phyloP scores from a whole-genome alignment of 2,329 filamentous ascomycete species.

The Fusarium nurragi region DNA sequence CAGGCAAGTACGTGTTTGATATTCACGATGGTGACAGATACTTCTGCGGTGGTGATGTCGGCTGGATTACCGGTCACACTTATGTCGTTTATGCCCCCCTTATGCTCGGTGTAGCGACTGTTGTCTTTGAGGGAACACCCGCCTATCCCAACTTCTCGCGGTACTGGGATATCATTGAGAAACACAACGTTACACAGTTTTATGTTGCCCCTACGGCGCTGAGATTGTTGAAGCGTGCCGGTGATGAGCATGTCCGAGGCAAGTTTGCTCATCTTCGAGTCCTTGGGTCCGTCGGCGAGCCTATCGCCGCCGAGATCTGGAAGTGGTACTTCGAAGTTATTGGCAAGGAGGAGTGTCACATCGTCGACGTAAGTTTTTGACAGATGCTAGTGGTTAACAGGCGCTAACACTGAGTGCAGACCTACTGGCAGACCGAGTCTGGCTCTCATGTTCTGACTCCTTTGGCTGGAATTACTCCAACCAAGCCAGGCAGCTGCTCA shows the following conservation, averaged over 20 bases:
- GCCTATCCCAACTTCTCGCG: slow-evolving; percentile 97
- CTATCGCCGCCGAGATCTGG: slow-evolving; percentile 97
- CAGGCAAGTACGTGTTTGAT: slow-evolving; percentile 98
- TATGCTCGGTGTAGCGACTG: slow-evolving; percentile 89
- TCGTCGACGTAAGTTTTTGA: slow-evolving; percentile 81
- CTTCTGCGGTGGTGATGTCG: slow-evolving; percentile 98
- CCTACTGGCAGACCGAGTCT: slow-evolving; percentile 99
- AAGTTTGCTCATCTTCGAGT: slow-evolving; percentile 90
- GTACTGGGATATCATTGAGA: slow-evolving; percentile 98
- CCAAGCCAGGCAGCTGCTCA: slow-evolving; percentile 95
- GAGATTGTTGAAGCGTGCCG: slow-evolving; percentile 92
- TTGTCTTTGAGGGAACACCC: slow-evolving; percentile 97
- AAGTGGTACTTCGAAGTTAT: slow-evolving; percentile 99
- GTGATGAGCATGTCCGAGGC: slow-evolving; percentile 89
- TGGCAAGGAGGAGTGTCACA: slow-evolving; percentile 90
- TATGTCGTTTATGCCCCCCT: slow-evolving; percentile 98
- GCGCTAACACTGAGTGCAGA: slow-evolving; percentile 63
- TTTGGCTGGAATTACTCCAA: slow-evolving; percentile 90
- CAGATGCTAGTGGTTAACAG: background rate
- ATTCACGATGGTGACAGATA: slow-evolving; percentile 93
- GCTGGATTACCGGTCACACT: slow-evolving; percentile 98
- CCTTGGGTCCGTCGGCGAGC: slow-evolving; percentile 94
- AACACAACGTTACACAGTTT: slow-evolving; percentile 96
- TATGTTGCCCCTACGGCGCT: slow-evolving; percentile 97
- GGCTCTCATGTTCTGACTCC: slow-evolving; percentile 96